Evolutionary conservation across 805 yeast species (phyloP), one percentile per base, ranked within the genome.

Genomic region (Metschnikowia cerradonensis): DNA sequence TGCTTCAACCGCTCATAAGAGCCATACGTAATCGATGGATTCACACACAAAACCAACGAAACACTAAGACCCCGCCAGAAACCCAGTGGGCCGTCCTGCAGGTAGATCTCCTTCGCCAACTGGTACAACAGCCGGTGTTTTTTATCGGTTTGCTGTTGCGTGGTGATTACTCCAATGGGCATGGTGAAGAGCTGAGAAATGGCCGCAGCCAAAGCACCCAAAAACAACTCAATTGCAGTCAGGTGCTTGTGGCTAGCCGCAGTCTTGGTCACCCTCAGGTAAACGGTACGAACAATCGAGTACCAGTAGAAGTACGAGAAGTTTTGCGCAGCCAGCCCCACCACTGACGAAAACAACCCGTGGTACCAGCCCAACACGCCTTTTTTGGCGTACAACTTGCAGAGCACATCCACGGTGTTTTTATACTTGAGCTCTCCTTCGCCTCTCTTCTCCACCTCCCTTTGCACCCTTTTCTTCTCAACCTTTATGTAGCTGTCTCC

Each of bases 271-370:
- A 68, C 51, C 45, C 67, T 70, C 52, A 78, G 74, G 67, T 81
- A 84, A 15, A 77, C 67, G 48, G 78, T 76, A 54, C 88, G 80
- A 15, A 88, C 82, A 38, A 86, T 69, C 4, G 90, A 83, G 67
- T 89, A 89, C 94, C 95, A 89, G 67, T 88, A 89, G 66, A 89
- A 89, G 67, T 89, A 89, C 31, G 89, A 83, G 63, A 89, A 89
- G 59, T 84, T 86, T 62, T 87, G 88, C 7, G 86, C 81, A 2
- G 91, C 90, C 10, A 84, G 80, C 2, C 90, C 90, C 17, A 84
- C 60, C 39, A 88, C 68, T 1, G 88, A 79, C 1, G 90, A 82
- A 2, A 80, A 68, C 43, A 88, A 67, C 1, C 96, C 96, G 55
- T 79, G 81, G 68, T 88, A 89, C 67, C 87, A 77, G 6, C 92